Evolutionary conservation across 2,329 filamentous ascomycete genomes (phyloP).

Genomic region (Pseudogymnoascus sp.): DNA sequence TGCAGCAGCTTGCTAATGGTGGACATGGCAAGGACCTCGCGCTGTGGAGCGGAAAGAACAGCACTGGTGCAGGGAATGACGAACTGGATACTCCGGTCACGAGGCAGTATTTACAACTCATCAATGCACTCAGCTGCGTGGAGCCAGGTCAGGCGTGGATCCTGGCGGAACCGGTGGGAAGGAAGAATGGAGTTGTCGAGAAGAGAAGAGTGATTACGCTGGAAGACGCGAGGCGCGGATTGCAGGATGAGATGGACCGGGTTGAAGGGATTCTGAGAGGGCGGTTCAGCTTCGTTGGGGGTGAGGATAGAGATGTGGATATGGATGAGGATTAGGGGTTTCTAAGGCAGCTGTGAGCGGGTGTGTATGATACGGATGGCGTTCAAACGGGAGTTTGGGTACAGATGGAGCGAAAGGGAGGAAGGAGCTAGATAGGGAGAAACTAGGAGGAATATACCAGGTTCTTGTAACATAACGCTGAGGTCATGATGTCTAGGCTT

Average conservation of each 20-base stretch:
- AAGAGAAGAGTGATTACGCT: slow-evolving; percentile 77
- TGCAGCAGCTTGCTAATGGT: slow-evolving; percentile 39
- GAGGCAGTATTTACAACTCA: slow-evolving; percentile 77
- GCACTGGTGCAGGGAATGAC: slow-evolving; percentile 38
- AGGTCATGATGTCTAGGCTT: neutral
- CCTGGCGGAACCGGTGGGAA: slow-evolving; percentile 43
- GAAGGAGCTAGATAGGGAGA: neutral
- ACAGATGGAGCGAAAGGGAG: slow-evolving; percentile 2
- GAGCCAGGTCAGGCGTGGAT: slow-evolving; percentile 78
- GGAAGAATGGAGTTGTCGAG: slow-evolving; percentile 28
- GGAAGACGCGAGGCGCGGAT: slow-evolving; percentile 78
- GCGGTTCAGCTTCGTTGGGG: slow-evolving; percentile 66
- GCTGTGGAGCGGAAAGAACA: slow-evolving; percentile 11
- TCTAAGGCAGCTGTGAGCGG: neutral
- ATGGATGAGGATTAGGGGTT: slow-evolving; percentile 1
- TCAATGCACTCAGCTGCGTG: slow-evolving; percentile 87
- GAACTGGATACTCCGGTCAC: slow-evolving; percentile 57
- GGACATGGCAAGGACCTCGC: slow-evolving; percentile 52
- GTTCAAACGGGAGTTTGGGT: slow-evolving; percentile 2
- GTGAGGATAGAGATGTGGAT: slow-evolving; percentile 34
- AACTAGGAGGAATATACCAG: slow-evolving; percentile 9
- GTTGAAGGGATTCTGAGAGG: slow-evolving; percentile 83
- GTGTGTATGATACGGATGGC: slow-evolving; percentile 2
- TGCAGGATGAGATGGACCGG: slow-evolving; percentile 82
- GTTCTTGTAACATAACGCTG: slow-evolving; percentile 1